phyloP scores from a whole-genome alignment of 2,329 filamentous ascomycete genomes.

The Alternaria sp. region DNA sequence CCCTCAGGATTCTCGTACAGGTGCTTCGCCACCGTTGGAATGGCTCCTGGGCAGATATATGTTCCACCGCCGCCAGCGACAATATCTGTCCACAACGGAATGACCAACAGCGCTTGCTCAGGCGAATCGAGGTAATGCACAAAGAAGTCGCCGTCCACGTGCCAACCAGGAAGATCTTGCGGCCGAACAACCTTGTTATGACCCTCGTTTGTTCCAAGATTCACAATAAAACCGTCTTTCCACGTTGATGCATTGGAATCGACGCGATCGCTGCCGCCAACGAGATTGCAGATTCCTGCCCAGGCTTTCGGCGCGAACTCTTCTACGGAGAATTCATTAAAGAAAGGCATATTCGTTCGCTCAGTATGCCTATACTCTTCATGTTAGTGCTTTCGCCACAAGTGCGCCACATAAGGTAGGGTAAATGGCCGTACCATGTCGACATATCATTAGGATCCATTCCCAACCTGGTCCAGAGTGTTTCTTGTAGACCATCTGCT shows the following conservation, averaged over 20 bases:
- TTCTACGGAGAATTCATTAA: conserved; percentile 62
- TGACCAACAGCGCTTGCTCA: conserved; percentile 73
- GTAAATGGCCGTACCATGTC: conserved; percentile 61
- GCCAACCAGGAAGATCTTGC: conserved; percentile 66
- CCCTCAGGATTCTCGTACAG: conserved; percentile 69
- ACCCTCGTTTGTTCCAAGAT: conserved; percentile 65
- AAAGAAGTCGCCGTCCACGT: conserved; percentile 77
- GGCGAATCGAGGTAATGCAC: conserved; percentile 75
- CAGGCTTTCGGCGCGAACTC: conserved; percentile 71
- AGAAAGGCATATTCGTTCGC: conserved; percentile 70
- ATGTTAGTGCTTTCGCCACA: background rate
- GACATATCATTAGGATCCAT: conserved; percentile 69
- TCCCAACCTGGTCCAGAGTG: conserved; percentile 70
- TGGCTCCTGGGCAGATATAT: conserved; percentile 68
- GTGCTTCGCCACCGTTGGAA: conserved; percentile 65
- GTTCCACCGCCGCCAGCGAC: conserved; percentile 69
- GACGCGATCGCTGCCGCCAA: conserved; percentile 63
- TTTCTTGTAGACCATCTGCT: conserved; percentile 57
- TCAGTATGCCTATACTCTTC: conserved; percentile 52
- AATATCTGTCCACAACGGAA: conserved; percentile 73
- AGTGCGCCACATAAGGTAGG: background rate
- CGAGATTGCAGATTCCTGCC: conserved; percentile 71
- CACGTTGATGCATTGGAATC: conserved; percentile 58
- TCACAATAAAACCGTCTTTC: conserved; percentile 74
- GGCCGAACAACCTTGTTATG: conserved; percentile 62